These are phyloP conservation scores for Iris pallida DNA, from an alignment of 116 monocot genomes.

Conservation along the genomic window DNA sequence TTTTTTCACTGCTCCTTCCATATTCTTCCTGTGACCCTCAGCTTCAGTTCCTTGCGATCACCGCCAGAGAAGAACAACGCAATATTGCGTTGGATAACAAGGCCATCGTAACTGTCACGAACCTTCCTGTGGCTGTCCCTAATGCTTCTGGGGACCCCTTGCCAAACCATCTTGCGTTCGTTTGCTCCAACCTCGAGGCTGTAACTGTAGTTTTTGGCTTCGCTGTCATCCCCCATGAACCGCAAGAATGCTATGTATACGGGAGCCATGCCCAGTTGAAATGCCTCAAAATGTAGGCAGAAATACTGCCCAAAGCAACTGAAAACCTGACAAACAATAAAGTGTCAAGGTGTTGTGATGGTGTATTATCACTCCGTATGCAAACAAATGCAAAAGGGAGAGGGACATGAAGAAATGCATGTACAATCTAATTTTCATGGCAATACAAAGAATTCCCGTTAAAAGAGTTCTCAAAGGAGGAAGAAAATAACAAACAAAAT, in stretches of 20 bases:
- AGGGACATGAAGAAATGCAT: too few relatives aligned
- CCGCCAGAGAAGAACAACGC: constrained; percentile 66
- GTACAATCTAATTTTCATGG: too few relatives aligned
- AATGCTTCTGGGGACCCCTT: constrained; percentile 65
- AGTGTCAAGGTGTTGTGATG: neutral
- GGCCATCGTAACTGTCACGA: constrained; percentile 64
- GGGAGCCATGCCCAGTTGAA: constrained; percentile 26
- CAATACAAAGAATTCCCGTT: too few relatives aligned
- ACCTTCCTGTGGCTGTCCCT: constrained; percentile 70
- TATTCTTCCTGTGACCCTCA: constrained; percentile 64
- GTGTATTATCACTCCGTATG: too few relatives aligned
- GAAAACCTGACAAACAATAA: constrained; percentile 32
- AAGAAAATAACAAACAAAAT: too few relatives aligned
- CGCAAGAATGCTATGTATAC: constrained; percentile 53
- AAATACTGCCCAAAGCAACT: constrained; percentile 45
- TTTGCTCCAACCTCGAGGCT: constrained; percentile 48
- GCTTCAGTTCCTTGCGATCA: constrained; percentile 58
- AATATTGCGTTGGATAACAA: constrained; percentile 61
- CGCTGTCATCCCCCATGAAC: constrained; percentile 45
- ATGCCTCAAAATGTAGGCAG: constrained; percentile 55
- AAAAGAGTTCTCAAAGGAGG: too few relatives aligned
- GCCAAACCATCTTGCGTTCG: constrained; percentile 57
- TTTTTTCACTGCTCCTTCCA: constrained; percentile 57
- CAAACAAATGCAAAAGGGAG: too few relatives aligned
- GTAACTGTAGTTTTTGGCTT: constrained; percentile 36